Percentiles rank a stretch among this genome's conserved stretches.
Evolutionary conservation across 2,329 filamentous ascomycete species (phyloP).

Genomic region (Mycosphaerella sp.): DNA sequence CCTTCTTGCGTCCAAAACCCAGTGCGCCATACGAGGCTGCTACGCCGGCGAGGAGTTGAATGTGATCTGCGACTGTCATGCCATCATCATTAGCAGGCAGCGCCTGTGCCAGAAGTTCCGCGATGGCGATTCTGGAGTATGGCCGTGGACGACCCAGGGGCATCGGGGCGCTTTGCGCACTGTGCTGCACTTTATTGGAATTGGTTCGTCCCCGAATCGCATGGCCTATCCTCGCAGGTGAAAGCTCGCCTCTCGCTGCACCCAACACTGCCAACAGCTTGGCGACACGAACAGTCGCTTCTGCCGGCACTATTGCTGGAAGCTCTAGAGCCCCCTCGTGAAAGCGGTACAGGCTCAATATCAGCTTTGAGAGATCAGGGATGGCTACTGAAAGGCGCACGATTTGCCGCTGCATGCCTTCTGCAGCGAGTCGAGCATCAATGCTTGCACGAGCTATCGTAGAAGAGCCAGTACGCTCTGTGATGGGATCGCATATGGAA

Average conservation of each 20-base stretch:
- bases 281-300: constrained; percentile 66
- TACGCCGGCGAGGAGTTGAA: constrained; percentile 76
- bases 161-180: background rate
- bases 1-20: constrained; percentile 81
- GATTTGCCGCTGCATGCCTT: constrained; percentile 31
- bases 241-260: constrained; percentile 57
- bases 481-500: constrained; percentile 31
- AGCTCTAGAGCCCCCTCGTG: constrained; percentile 56
- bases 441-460: constrained; percentile 25
- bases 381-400: constrained; percentile 53
- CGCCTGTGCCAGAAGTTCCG: constrained; percentile 24
- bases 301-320: constrained; percentile 64
- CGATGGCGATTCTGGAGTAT: constrained; percentile 16
- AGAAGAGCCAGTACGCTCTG: constrained; percentile 25
- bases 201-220: constrained; percentile 5
- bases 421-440: constrained; percentile 21
- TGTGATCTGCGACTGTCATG: constrained; percentile 39
- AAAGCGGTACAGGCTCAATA: constrained; percentile 65
- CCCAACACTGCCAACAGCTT: constrained; percentile 65
- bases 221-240: constrained; percentile 9
- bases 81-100: constrained; percentile 23
- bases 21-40: constrained; percentile 76
- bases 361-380: constrained; percentile 69
- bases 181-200: background rate
- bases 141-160: constrained; percentile 8